These are phyloP conservation scores for Oenanthe sinensis DNA, from an alignment of 129 eudicot species.

Conservation along the genomic window DNA sequence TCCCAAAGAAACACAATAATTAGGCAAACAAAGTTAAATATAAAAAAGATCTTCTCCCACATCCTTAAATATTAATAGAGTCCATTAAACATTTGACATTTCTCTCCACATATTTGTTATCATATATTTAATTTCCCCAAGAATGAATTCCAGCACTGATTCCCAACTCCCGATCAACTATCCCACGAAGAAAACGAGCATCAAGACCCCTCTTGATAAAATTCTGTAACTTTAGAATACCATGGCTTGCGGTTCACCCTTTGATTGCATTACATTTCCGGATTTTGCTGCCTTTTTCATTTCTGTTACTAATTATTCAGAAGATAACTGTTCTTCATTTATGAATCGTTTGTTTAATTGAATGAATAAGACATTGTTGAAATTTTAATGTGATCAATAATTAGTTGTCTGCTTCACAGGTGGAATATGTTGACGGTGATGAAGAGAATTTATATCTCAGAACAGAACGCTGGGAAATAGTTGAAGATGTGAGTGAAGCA, in stretches of 20 bases:
- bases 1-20: neutral
- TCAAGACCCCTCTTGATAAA: neutral
- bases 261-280: neutral
- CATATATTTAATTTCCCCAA: neutral
- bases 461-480: slow-evolving; percentile 21
- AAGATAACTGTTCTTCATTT: neutral
- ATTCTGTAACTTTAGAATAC: neutral
- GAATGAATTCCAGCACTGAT: neutral
- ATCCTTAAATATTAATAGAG: neutral
- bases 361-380: no score
- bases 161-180: neutral
- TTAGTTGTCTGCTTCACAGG: slow-evolving; percentile 15
- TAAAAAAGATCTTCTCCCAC: neutral
- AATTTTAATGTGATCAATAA: neutral
- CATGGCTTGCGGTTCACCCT: neutral
- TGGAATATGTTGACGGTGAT: slow-evolving; percentile 23
- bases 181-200: neutral
- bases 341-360: neutral
- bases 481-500: slow-evolving; percentile 21
- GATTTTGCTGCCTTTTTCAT: neutral
- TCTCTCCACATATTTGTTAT: neutral
- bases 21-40: neutral
- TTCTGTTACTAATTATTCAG: neutral
- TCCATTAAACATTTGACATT: neutral
- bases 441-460: slow-evolving; percentile 17